Conservation (phyloP, 306 rosid genomes). For the Fragaria iinumae region DNA sequence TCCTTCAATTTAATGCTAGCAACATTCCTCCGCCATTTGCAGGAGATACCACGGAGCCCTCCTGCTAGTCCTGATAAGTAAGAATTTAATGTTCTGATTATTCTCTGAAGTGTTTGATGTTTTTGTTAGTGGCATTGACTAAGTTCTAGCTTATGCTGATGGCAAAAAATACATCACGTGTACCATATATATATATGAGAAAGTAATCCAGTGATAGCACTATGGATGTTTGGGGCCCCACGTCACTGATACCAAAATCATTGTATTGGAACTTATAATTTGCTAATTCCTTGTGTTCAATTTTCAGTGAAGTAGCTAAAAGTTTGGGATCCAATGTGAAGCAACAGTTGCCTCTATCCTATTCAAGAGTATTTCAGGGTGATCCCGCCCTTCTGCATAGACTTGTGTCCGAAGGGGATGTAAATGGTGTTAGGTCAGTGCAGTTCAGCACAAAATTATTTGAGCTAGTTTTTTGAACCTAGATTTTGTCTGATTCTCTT, state of each 20-base stretch:
- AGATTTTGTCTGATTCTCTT: conserved; percentile 15
- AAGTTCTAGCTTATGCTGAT: conserved; percentile 21
- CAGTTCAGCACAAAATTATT: conserved; percentile 21
- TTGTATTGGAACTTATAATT: conserved; percentile 17
- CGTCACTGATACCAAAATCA: conserved; percentile 14
- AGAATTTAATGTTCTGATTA: conserved; percentile 33
- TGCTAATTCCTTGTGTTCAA: conserved; percentile 10
- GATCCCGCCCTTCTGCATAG: conserved; percentile 63
- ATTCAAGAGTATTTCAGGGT: conserved; percentile 54
- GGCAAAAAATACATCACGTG: not conserved
- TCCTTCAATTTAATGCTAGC: conserved; percentile 85
- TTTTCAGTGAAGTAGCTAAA: conserved; percentile 62
- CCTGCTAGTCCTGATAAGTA: conserved; percentile 96
- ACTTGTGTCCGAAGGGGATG: conserved; percentile 87
- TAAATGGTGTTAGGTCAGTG: conserved; percentile 78
- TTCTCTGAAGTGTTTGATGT: conserved; percentile 8
- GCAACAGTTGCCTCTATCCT: conserved; percentile 59
- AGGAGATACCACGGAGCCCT: conserved; percentile 91
- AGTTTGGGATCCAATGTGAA: conserved; percentile 54
- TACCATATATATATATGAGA: not conserved
- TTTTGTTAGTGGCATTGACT: conserved; percentile 21
- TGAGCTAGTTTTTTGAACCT: conserved; percentile 20
- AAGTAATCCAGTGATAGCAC: not conserved
- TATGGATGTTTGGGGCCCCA: not conserved
- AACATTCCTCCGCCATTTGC: conserved; percentile 88